Evolutionary conservation across 169 alveolate species (phyloP).

Genomic region (Babesia ovata): DNA sequence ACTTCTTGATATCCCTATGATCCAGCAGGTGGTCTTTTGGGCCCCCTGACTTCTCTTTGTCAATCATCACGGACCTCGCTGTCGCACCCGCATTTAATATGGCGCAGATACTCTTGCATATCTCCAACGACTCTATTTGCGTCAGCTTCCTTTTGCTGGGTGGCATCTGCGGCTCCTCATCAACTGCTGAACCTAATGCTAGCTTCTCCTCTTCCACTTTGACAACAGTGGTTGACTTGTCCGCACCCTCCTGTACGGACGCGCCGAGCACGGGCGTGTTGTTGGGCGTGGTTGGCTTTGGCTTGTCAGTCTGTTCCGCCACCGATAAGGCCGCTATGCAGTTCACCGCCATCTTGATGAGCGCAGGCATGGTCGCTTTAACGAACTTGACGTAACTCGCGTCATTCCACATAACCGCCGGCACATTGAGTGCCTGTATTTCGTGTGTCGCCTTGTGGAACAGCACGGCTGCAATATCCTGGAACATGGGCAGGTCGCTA

Average conservation of each 20-base stretch:
- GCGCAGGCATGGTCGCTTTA: conserved; percentile 10
- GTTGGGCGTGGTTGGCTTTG: neutral
- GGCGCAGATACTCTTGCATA: conserved; percentile 36
- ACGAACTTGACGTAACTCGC: conserved; percentile 18
- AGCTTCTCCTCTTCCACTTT: conserved; percentile 1
- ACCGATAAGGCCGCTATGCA: neutral
- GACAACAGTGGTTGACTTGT: neutral
- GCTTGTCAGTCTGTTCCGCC: neutral
- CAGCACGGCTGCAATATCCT: conserved; percentile 17
- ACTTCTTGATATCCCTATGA: conserved; percentile 3
- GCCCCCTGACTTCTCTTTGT: neutral
- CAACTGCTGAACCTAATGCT: neutral
- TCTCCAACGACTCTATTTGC: conserved; percentile 17
- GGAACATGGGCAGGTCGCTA: conserved; percentile 5
- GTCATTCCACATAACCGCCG: conserved; percentile 10
- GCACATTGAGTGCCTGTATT: conserved; percentile 9
- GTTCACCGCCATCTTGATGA: conserved; percentile 9
- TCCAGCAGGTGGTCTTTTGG: conserved; percentile 5
- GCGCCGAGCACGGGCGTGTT: neutral
- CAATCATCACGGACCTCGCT: conserved; percentile 6
- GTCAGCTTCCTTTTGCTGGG: conserved; percentile 20
- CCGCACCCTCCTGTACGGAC: neutral
- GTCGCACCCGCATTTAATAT: conserved; percentile 20
- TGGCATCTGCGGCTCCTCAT: conserved; percentile 14
- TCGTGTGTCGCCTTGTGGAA: conserved; percentile 50